Conservation (phyloP, 805 yeast species). For the Wickerhamiella qilinensis region DNA sequence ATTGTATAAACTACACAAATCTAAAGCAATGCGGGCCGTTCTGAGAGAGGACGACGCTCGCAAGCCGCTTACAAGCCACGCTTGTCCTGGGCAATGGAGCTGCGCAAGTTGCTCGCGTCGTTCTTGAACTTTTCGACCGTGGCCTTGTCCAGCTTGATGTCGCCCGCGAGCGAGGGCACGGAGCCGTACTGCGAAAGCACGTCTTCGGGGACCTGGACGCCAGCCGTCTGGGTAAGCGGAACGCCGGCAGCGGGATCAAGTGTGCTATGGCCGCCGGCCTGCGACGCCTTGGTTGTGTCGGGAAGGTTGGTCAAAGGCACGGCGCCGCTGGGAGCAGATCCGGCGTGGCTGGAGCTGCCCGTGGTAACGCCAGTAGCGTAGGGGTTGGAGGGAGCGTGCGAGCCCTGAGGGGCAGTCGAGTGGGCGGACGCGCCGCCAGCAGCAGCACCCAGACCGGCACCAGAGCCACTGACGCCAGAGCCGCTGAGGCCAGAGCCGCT, state of each 20-base stretch:
- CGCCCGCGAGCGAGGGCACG: constrained; percentile 22
- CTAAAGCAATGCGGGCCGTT: no score
- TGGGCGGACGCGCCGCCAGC: no score
- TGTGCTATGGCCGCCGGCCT: constrained; percentile 6
- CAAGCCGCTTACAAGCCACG: no score
- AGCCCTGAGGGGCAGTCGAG: no score
- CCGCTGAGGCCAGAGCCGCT: constrained; percentile 1
- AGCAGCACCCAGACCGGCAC: constrained; percentile 2
- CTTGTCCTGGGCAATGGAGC: constrained; percentile 7
- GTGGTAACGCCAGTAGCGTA: constrained; percentile 1
- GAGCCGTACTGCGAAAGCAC: constrained; percentile 13
- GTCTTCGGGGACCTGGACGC: constrained; percentile 7
- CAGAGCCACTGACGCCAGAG: neutral
- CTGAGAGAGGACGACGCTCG: no score
- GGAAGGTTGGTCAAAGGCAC: neutral
- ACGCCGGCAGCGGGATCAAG: constrained; percentile 4
- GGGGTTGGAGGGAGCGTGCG: constrained; percentile 1
- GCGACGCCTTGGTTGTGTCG: neutral
- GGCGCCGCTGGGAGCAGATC: neutral
- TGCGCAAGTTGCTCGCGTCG: constrained; percentile 7
- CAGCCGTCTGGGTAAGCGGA: neutral
- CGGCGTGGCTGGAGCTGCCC: neutral
- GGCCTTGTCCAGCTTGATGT: constrained; percentile 14
- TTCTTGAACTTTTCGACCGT: constrained; percentile 6
- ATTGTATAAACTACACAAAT: no score